These are phyloP conservation scores for Fusarium tupiense DNA, from an alignment of 2,329 filamentous ascomycete genomes.

Conservation along the genomic window DNA sequence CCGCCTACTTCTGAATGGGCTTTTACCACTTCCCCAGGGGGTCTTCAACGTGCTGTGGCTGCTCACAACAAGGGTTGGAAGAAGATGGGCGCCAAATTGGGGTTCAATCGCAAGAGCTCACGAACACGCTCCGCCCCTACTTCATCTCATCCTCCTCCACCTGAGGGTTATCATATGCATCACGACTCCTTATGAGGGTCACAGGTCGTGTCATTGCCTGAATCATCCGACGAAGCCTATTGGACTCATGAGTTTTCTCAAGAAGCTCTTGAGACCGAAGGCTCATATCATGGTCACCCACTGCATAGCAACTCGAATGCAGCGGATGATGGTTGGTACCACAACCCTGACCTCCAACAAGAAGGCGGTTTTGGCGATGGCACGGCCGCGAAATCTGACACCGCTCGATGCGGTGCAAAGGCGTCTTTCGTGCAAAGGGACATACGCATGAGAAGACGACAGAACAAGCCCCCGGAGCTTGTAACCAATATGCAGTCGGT, in stretches of 20 bases:
- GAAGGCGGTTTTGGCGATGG: conserved; percentile 51
- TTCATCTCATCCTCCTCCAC: conserved; percentile 54
- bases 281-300: conserved; percentile 58
- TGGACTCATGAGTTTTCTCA: conserved; percentile 28
- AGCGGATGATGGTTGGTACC: conserved; percentile 32
- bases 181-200: conserved; percentile 63
- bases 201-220: conserved; percentile 65
- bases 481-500: not conserved
- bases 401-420: conserved; percentile 16
- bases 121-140: conserved; percentile 56
- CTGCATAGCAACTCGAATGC: conserved; percentile 42
- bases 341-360: conserved; percentile 33
- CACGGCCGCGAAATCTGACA: conserved; percentile 60
- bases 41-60: conserved; percentile 63
- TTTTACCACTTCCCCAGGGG: conserved; percentile 62
- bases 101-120: conserved; percentile 63
- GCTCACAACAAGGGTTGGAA: conserved; percentile 70
- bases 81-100: conserved; percentile 70
- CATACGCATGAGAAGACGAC: conserved; percentile 39
- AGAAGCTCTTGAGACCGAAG: conserved; percentile 51
- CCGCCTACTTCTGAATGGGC: conserved; percentile 71
- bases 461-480: conserved; percentile 21
- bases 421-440: conserved; percentile 38
- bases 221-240: conserved; percentile 44
- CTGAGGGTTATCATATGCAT: conserved; percentile 49